phyloP scores from a whole-genome alignment of 1,139 yeast species.

The Suhomyces anneliseae region DNA sequence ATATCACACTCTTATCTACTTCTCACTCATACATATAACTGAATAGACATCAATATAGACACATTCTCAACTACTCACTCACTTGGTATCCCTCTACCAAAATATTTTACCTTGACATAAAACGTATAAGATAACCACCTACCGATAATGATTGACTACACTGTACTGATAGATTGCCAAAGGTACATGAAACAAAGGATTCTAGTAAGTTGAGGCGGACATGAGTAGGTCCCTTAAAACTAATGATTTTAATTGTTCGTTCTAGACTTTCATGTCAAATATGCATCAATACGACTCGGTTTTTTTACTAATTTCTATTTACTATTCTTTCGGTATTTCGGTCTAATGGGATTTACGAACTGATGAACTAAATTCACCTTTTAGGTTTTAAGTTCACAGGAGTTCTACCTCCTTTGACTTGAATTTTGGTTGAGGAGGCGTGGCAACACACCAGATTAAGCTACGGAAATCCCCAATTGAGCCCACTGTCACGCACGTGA shows the following conservation, averaged over 20 bases:
- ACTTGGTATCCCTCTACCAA: too few species aligned
- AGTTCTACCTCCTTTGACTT: not conserved
- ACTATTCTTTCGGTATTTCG: not conserved
- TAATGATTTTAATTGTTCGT: not conserved
- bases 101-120: too few species aligned
- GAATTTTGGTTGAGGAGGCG: not conserved
- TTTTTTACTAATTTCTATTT: not conserved
- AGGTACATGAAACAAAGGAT: too few species aligned
- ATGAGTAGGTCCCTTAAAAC: too few species aligned
- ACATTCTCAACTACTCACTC: too few species aligned
- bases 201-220: not conserved
- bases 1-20: too few species aligned
- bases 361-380: not conserved
- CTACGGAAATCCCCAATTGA: too few species aligned
- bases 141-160: too few species aligned
- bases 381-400: not conserved
- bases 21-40: too few species aligned
- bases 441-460: not conserved
- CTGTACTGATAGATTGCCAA: too few species aligned
- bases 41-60: too few species aligned
- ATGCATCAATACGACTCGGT: not conserved
- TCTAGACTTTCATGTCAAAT: not conserved
- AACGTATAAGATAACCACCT: too few species aligned
- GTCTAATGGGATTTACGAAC: not conserved
- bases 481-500: not conserved